Percentiles rank a stretch among this genome's conserved stretches.
These are phyloP conservation scores for Boletus reticuloceps DNA, from an alignment of 768 basidiomycete genomes.

Conservation along the genomic window DNA sequence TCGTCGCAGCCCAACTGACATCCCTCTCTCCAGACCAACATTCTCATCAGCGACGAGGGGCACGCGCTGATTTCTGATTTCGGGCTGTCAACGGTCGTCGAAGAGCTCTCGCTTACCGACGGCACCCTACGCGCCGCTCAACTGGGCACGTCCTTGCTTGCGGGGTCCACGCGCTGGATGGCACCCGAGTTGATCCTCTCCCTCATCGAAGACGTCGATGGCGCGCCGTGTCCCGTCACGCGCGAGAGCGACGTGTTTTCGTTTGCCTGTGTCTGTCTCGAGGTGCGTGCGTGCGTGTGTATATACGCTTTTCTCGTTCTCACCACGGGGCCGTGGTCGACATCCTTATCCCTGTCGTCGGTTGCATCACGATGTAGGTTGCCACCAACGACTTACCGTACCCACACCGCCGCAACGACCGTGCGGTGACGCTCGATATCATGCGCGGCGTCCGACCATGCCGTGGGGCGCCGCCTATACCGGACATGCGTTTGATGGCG, in stretches of 20 bases:
- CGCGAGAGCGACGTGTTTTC: slow-evolving; percentile 59
- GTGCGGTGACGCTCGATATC: slow-evolving; percentile 55
- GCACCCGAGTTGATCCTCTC: slow-evolving; percentile 56
- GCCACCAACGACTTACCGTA: slow-evolving; percentile 52
- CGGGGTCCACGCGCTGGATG: slow-evolving; percentile 38
- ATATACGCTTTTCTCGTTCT: background rate
- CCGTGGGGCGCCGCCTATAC: slow-evolving; percentile 27
- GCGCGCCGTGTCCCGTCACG: slow-evolving; percentile 41
- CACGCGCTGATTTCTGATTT: slow-evolving; percentile 59
- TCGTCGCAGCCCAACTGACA: background rate
- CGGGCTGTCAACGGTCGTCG: slow-evolving; percentile 56
- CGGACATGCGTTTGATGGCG: slow-evolving; percentile 13
- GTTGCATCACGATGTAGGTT: slow-evolving; percentile 32
- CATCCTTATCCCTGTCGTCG: too few species aligned
- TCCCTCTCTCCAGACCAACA: slow-evolving; percentile 43
- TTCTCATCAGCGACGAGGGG: slow-evolving; percentile 52
- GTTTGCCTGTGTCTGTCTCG: slow-evolving; percentile 57
- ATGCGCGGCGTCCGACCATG: slow-evolving; percentile 50
- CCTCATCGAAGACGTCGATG: slow-evolving; percentile 44
- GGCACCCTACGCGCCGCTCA: slow-evolving; percentile 20
- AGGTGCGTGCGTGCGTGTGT: slow-evolving; percentile 33
- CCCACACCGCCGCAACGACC: slow-evolving; percentile 51
- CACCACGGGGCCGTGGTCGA: background rate
- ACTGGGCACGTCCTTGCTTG: slow-evolving; percentile 30
- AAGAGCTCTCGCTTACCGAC: slow-evolving; percentile 43